phyloP scores from a whole-genome alignment of 2,329 filamentous ascomycete species.

The Epichloe uncinata region DNA sequence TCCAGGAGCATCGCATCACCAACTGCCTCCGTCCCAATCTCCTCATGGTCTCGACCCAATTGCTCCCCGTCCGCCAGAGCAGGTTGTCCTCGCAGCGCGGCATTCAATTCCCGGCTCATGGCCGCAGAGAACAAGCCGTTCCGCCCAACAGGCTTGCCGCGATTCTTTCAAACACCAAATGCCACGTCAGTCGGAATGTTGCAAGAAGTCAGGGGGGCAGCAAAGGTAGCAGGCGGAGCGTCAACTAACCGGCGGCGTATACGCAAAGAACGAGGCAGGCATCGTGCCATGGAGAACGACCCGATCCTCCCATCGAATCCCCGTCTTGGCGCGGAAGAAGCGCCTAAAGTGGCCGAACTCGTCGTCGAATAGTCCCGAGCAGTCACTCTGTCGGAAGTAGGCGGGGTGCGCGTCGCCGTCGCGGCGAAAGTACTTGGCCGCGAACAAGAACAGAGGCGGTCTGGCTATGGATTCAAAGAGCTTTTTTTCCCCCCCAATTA shows the following conservation, averaged over 20 bases:
- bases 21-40: not conserved
- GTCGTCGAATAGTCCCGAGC: constrained; percentile 23
- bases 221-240: too few species aligned
- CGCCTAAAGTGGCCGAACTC: constrained; percentile 38
- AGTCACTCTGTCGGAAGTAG: constrained; percentile 25
- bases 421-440: constrained; percentile 35
- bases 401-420: constrained; percentile 22
- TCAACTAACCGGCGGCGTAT: constrained; percentile 32
- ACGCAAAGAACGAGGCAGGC: constrained; percentile 25
- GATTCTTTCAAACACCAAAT: constrained; percentile 13
- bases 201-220: not conserved
- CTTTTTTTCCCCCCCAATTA: constrained; percentile 23
- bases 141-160: constrained; percentile 25
- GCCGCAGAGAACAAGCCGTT: constrained; percentile 20
- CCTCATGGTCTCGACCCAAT: not conserved
- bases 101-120: constrained; percentile 22
- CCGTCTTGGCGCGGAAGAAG: constrained; percentile 46
- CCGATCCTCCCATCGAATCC: constrained; percentile 45
- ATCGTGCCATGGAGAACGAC: constrained; percentile 22
- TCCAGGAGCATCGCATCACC: not conserved
- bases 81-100: constrained; percentile 13
- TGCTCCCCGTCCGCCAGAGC: not conserved
- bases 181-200: not conserved
- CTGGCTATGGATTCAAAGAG: constrained; percentile 51
- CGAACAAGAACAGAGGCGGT: constrained; percentile 48